Base-by-base conservation (phyloP, 352 stramenopile genomes). In the Pythium periplocum region DNA sequence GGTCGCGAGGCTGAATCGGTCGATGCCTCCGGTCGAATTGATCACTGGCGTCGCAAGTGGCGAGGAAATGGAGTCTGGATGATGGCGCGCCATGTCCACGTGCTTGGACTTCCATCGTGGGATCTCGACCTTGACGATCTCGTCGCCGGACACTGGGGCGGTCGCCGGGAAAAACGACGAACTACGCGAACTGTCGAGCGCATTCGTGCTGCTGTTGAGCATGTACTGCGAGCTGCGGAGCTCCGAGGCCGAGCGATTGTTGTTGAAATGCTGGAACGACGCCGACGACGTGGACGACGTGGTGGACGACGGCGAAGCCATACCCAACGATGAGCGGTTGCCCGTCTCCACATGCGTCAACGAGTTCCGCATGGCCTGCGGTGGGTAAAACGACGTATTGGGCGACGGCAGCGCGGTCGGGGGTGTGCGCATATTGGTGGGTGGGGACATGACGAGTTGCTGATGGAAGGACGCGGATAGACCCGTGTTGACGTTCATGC, bases 91-190 rank as follows among this genome's bases (percentile, higher is more conserved):
- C 31, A 48, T 35, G 39, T 67, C 75, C 45, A 82, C 54, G 43
- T 86, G 71, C 51, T 71, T 82, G 38, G 73, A 80, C 45, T 83
- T 66, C 80, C 80, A 90, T 10, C 64, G 59, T 5, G 80, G 80
- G 54, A 90, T 90, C 57, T 90, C 80, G 45, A 90, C 77, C 43
- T 83, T 82, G 17, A 83, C 39, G 34, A 88, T 80, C 51, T 90
- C 77, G 44, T 90, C 77, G 6, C 61, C 68, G 6, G 64, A 62
- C 0, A 26, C 17, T 26, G 17, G 17, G 17, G 17, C 17, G 17
- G 17, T 26, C 17, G 17, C 17, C 17, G 17, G 17, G 17, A 26
- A 26, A 26, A 26, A 26, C 17, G 17, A 26, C 17, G 0, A 26
- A 26, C 17, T 26, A 26, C 17, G 17, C 17, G 17, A 0, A 26